A percentile compares a stretch with the other conserved stretches of the same genome.
phyloP scores from a whole-genome alignment of 1,284 basidiomycete species.

The Fomes fomentarius region DNA sequence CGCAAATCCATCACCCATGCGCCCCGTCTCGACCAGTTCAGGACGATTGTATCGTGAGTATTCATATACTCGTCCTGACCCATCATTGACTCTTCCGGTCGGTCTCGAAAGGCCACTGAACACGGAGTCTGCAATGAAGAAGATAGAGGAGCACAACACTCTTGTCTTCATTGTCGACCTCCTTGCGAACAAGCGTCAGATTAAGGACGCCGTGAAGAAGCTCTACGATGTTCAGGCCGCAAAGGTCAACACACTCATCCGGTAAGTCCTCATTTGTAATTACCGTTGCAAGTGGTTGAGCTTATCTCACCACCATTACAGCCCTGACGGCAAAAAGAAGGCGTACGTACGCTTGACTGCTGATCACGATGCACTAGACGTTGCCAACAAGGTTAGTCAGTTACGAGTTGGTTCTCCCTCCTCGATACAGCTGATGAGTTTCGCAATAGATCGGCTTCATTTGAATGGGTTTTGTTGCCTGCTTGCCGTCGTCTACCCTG shows the following conservation, averaged over 20 bases:
- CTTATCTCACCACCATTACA: conserved; percentile 33
- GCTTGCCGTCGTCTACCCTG: conserved; percentile 17
- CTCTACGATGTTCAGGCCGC: conserved; percentile 96
- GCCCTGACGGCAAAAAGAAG: conserved; percentile 99
- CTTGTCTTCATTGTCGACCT: conserved; percentile 98
- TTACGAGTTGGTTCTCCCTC: background rate
- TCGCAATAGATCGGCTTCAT: conserved; percentile 78
- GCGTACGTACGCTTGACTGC: conserved; percentile 95
- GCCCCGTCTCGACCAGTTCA: conserved; percentile 97
- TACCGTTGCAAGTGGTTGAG: background rate
- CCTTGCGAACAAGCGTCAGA: conserved; percentile 96
- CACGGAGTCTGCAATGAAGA: conserved; percentile 92
- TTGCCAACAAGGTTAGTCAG: conserved; percentile 92
- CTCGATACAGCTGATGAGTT: background rate
- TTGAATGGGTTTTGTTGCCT: conserved; percentile 40
- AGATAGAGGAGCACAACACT: conserved; percentile 99
- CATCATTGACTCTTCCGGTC: background rate
- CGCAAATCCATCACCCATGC: conserved; percentile 93
- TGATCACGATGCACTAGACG: conserved; percentile 97
- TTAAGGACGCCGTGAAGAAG: conserved; percentile 99
- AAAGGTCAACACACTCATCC: conserved; percentile 98
- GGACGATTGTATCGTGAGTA: conserved; percentile 87
- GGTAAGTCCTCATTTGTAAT: conserved; percentile 53
- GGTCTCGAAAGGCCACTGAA: conserved; percentile 61
- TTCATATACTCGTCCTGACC: background rate